phyloP scores from a whole-genome alignment of 2,329 filamentous ascomycete genomes.

The Aspergillus piperis region DNA sequence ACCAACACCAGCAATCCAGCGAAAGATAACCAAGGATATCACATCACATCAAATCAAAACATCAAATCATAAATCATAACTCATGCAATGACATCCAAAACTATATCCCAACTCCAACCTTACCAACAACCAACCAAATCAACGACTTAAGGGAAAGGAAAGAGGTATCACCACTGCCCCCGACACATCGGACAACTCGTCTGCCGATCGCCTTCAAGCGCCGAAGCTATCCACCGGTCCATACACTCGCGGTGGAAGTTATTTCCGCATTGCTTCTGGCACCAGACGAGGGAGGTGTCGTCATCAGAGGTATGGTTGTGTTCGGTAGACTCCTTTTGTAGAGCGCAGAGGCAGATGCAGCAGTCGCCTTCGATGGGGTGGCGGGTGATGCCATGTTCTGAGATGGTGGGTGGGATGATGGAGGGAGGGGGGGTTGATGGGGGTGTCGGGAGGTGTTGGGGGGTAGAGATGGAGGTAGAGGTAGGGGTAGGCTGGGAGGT shows the following conservation, averaged over 20 bases:
- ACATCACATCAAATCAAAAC: no score
- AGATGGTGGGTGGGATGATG: background rate
- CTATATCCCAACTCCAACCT: no score
- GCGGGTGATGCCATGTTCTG: background rate
- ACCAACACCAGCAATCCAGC: no score
- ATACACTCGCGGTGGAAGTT: conserved; percentile 8
- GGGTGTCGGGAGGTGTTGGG: no score
- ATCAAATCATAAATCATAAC: no score
- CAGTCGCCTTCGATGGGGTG: conserved; percentile 3
- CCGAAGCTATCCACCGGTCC: background rate
- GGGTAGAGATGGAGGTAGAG: no score
- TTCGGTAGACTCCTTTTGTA: background rate
- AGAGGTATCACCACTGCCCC: background rate
- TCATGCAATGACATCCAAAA: no score
- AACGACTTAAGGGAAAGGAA: background rate
- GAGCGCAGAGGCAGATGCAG: background rate
- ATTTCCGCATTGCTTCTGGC: background rate
- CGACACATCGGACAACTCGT: conserved; percentile 6
- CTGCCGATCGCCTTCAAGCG: no score
- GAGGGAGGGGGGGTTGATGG: background rate
- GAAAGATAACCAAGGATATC: no score
- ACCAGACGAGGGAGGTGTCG: background rate
- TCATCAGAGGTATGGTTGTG: background rate
- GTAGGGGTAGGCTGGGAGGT: no score
- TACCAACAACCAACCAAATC: no score